These are phyloP conservation scores for Diophrys sp. DNA, from an alignment of 73 alveolate species.

Conservation along the genomic window DNA sequence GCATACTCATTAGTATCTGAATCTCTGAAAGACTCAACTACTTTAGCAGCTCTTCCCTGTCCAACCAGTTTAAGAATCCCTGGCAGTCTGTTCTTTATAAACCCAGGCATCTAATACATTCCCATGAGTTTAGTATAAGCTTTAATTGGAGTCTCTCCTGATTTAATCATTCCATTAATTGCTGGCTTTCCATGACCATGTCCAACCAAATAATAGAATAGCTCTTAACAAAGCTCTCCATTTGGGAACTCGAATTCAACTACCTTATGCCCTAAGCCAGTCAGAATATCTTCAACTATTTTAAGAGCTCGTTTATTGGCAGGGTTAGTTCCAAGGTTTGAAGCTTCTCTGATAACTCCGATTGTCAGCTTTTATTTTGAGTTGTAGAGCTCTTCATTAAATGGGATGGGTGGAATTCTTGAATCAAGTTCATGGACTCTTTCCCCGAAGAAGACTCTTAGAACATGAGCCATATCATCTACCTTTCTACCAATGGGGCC, in stretches of 20 bases:
- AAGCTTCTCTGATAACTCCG: not conserved
- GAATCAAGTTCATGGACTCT: not conserved
- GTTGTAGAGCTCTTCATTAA: slow-evolving; percentile 12
- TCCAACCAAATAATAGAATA: not conserved
- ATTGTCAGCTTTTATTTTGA: not conserved
- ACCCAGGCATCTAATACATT: not conserved
- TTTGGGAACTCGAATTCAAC: not conserved
- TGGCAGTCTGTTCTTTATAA: not conserved
- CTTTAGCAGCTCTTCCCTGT: not conserved
- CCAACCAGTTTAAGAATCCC: not conserved
- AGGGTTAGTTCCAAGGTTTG: not conserved
- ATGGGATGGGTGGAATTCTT: slow-evolving; percentile 13
- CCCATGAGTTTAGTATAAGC: not conserved
- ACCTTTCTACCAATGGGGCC: slow-evolving; percentile 50
- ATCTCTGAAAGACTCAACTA: not conserved
- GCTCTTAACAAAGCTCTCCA: not conserved
- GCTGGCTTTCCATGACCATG: slow-evolving; percentile 1
- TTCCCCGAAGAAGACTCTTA: not conserved
- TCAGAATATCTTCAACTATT: not conserved
- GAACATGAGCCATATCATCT: slow-evolving; percentile 18
- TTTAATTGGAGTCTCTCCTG: not conserved
- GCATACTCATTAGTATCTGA: not conserved
- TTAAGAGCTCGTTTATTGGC: not conserved
- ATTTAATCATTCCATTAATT: not conserved
- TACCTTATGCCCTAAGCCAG: not conserved